These are phyloP conservation scores for Fragilaria crotonensis DNA, from an alignment of 108 stramenopile genomes.

Conservation along the genomic window DNA sequence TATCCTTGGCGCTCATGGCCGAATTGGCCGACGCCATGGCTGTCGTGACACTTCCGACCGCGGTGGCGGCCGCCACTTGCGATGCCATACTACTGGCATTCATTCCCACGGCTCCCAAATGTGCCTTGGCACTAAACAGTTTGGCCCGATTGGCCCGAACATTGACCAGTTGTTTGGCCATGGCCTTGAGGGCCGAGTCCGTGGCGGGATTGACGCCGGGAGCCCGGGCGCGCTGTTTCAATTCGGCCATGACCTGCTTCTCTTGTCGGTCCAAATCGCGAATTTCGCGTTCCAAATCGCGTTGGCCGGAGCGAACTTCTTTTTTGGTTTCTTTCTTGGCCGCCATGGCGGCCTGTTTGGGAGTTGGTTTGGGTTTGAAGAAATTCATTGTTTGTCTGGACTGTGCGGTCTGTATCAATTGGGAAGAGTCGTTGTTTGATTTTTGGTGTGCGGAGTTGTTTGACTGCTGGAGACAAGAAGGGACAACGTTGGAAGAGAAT, in stretches of 20 bases:
- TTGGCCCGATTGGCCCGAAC: constrained; percentile 63
- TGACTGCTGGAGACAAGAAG: no score
- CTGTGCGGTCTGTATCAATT: no score
- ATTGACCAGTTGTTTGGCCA: constrained; percentile 69
- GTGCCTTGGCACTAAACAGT: constrained; percentile 54
- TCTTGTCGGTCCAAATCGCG: constrained; percentile 77
- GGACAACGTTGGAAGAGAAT: no score
- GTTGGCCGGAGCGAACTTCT: constrained; percentile 63
- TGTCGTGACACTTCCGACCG: constrained; percentile 46
- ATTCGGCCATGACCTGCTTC: constrained; percentile 50
- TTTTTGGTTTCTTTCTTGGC: constrained; percentile 61
- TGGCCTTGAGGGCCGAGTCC: constrained; percentile 50
- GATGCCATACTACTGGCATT: constrained; percentile 60
- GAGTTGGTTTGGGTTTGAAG: constrained; percentile 42
- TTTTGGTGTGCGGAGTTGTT: no score
- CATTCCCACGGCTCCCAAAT: constrained; percentile 77
- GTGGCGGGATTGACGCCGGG: constrained; percentile 28
- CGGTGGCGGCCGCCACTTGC: constrained; percentile 55
- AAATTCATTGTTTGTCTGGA: constrained; percentile 36
- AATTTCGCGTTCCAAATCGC: constrained; percentile 77
- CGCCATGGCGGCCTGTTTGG: constrained; percentile 58
- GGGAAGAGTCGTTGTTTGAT: no score
- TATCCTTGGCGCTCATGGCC: constrained; percentile 65
- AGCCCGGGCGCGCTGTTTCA: constrained; percentile 66
- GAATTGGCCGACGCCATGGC: constrained; percentile 52